Evolutionary conservation across 768 basidiomycete species (phyloP).

Genomic region (Hemileccinum impolitum): DNA sequence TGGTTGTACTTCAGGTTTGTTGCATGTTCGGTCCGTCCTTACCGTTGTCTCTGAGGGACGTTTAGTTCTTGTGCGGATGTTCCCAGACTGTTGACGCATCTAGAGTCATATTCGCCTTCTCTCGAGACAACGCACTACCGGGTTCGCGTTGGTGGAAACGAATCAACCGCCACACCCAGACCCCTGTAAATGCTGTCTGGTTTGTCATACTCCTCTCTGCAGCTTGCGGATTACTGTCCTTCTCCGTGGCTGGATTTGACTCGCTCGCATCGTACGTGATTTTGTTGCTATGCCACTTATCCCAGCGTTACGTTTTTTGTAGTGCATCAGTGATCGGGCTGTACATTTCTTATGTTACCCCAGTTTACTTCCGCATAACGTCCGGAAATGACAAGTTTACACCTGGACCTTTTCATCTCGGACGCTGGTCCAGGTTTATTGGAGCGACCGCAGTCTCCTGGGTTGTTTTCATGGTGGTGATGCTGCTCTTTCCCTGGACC

Average conservation of each 20-base stretch:
- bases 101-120: constrained; percentile 45
- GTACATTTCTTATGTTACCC: constrained; percentile 38
- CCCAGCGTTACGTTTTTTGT: background rate
- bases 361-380: constrained; percentile 36
- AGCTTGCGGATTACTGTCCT: constrained; percentile 31
- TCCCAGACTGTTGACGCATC: constrained; percentile 47
- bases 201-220: constrained; percentile 32
- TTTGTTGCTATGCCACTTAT: background rate
- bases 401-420: constrained; percentile 35
- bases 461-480: constrained; percentile 33
- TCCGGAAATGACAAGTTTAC: constrained; percentile 30
- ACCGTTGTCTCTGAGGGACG: background rate
- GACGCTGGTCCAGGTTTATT: constrained; percentile 29
- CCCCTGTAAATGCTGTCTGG: constrained; percentile 42
- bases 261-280: constrained; percentile 34
- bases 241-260: constrained; percentile 32
- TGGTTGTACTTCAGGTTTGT: constrained; percentile 42
- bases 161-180: constrained; percentile 31
- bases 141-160: constrained; percentile 37
- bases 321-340: constrained; percentile 34
- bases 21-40: background rate
- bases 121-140: constrained; percentile 36
- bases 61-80: constrained; percentile 41
- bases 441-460: constrained; percentile 29
- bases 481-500: constrained; percentile 33